Evolutionary conservation across 2,329 filamentous ascomycete species (phyloP).

Genomic region (Paecilomyces sp.): DNA sequence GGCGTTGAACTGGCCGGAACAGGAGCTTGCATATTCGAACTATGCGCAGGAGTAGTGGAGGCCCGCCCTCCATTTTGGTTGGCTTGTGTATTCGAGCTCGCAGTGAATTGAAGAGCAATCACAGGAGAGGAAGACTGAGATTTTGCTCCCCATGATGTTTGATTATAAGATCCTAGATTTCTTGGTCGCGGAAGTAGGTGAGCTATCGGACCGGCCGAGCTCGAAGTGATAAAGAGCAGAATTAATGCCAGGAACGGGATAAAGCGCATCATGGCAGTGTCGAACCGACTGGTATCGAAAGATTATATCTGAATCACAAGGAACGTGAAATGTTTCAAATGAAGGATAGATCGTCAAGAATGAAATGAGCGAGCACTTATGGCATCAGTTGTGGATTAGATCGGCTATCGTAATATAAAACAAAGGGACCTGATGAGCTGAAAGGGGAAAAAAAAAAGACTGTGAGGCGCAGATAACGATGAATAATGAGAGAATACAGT

Average conservation of each 20-base stretch:
- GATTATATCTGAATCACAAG: not conserved
- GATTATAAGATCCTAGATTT: not conserved
- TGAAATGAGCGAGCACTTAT: not conserved
- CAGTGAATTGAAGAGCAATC: not conserved
- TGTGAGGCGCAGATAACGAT: not conserved
- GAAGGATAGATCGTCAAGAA: not conserved
- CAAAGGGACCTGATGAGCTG: conserved; percentile 1
- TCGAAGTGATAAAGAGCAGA: conserved; percentile 9
- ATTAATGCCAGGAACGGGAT: conserved; percentile 5
- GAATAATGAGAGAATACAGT: not conserved
- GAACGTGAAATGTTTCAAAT: not conserved
- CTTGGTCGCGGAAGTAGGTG: conserved; percentile 7
- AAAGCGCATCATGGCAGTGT: conserved; percentile 10
- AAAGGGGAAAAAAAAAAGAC: conserved; percentile 4
- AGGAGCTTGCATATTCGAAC: not conserved
- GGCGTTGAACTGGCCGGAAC: not conserved
- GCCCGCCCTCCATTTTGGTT: not conserved
- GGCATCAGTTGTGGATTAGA: conserved; percentile 2
- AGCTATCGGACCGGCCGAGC: conserved; percentile 20
- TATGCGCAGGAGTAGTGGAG: not conserved
- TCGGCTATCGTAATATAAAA: not conserved
- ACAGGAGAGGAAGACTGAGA: not conserved
- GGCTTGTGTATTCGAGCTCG: not conserved
- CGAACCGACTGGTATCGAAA: not conserved
- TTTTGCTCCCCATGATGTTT: not conserved